These are phyloP conservation scores for maize (Zea mays) DNA, from an alignment of 176 grass and related monocot species.

Conservation along the genomic window DNA sequence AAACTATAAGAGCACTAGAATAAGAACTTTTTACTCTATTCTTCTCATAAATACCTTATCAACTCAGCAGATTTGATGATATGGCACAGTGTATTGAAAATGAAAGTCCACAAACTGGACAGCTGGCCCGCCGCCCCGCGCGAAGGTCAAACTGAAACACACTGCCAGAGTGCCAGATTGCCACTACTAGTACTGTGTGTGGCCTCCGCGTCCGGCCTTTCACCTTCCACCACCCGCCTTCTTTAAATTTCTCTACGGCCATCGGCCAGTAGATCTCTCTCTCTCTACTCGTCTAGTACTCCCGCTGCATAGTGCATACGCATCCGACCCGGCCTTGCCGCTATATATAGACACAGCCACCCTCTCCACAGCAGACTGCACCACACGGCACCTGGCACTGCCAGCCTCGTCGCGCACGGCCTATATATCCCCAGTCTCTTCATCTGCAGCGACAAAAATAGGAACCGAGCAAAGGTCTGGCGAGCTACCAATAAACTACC, in stretches of 20 bases:
- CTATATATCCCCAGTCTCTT: not conserved
- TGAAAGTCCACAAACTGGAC: no score
- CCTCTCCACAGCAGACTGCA: not conserved
- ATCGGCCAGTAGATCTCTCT: not conserved
- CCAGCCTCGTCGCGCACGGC: no score
- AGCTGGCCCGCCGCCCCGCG: no score
- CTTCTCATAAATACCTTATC: no score
- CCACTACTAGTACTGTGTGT: no score
- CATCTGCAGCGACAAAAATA: not conserved
- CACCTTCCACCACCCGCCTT: slow-evolving; percentile 16
- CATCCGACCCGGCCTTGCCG: not conserved
- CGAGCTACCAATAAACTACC: not conserved
- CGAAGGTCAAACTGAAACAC: no score
- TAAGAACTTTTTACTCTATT: no score
- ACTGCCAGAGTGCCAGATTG: no score
- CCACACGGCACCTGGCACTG: not conserved
- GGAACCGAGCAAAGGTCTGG: not conserved
- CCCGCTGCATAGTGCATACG: not conserved
- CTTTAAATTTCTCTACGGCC: slow-evolving; percentile 19
- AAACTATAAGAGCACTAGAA: no score
- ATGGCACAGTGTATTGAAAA: no score
- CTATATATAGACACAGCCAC: not conserved
- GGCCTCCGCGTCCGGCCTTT: not conserved
- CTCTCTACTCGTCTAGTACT: not conserved
- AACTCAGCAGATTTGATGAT: no score